A percentile compares a stretch with the other conserved stretches of the same genome.
phyloP scores from a whole-genome alignment of 768 basidiomycete genomes.

The Rubroboletus satanas region DNA sequence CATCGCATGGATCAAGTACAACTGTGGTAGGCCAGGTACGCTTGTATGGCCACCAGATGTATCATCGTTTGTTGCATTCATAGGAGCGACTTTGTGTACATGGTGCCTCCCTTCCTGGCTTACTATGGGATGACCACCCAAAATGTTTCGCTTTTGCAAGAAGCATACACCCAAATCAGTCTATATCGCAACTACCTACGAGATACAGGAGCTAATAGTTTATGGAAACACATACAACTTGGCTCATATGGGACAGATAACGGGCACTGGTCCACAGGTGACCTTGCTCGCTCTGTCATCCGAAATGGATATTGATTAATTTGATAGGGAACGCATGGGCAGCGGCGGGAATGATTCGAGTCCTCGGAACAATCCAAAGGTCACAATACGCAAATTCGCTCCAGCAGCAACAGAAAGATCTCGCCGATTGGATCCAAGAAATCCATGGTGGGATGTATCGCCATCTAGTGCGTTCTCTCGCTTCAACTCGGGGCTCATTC shows the following conservation, averaged over 20 bases:
- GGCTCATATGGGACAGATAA: conserved; percentile 51
- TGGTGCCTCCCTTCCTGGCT: conserved; percentile 85
- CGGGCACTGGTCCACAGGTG: conserved; percentile 81
- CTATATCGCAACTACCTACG: conserved; percentile 67
- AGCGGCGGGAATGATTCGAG: conserved; percentile 81
- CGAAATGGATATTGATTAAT: not conserved
- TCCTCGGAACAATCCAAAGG: conserved; percentile 66
- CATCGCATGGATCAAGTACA: conserved; percentile 69
- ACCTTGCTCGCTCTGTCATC: not conserved
- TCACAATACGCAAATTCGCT: conserved; percentile 53
- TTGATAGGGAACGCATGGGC: conserved; percentile 81
- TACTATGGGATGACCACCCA: conserved; percentile 68
- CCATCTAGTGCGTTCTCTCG: conserved; percentile 44
- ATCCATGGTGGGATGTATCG: conserved; percentile 71
- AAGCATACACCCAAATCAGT: conserved; percentile 68
- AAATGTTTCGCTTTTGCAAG: conserved; percentile 55
- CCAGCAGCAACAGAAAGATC: conserved; percentile 49
- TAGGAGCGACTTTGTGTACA: conserved; percentile 79
- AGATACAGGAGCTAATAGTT: conserved; percentile 44
- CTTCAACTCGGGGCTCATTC: not conserved
- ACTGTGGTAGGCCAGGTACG: conserved; percentile 48
- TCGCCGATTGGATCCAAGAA: conserved; percentile 63
- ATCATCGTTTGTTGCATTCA: not conserved
- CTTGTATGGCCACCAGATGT: not conserved
- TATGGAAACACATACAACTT: conserved; percentile 76